A percentile compares a stretch with the other conserved stretches of the same genome.
Conservation (phyloP, 371 early-diverging fungal species). For the Apophysomyces sp. region DNA sequence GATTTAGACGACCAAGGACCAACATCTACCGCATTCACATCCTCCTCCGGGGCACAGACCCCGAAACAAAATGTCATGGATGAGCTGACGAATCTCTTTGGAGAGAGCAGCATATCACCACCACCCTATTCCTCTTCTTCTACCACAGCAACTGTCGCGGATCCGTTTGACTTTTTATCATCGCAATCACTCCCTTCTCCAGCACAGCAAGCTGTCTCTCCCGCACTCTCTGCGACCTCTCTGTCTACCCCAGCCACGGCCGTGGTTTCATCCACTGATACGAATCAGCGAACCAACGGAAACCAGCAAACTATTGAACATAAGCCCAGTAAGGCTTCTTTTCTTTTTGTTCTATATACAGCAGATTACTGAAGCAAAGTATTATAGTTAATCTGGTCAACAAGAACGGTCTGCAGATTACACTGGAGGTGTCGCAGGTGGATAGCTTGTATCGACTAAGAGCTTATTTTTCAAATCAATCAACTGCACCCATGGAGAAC, state of each 20-base stretch:
- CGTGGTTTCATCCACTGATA: constrained; percentile 10
- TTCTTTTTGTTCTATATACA: neutral
- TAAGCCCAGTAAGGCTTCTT: constrained; percentile 9
- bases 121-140: constrained; percentile 16
- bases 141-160: constrained; percentile 10
- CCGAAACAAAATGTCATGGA: constrained; percentile 20
- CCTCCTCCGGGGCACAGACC: constrained; percentile 3
- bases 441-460: constrained; percentile 18
- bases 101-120: constrained; percentile 14
- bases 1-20: constrained; percentile 57
- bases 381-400: constrained; percentile 33
- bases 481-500: constrained; percentile 53
- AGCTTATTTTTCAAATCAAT: constrained; percentile 53
- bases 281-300: constrained; percentile 3
- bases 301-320: constrained; percentile 12
- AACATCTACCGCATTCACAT: neutral
- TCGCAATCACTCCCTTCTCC: constrained; percentile 7
- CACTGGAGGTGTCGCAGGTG: constrained; percentile 19
- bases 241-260: constrained; percentile 7
- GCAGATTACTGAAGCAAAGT: neutral
- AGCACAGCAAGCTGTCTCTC: constrained; percentile 12
- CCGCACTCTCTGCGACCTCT: constrained; percentile 3
- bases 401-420: constrained; percentile 41
- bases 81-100: constrained; percentile 44
- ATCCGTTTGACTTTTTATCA: constrained; percentile 2